Conservation (phyloP, 192 early-diverging fungal genomes). For the Fimicolochytrium jonesii region DNA sequence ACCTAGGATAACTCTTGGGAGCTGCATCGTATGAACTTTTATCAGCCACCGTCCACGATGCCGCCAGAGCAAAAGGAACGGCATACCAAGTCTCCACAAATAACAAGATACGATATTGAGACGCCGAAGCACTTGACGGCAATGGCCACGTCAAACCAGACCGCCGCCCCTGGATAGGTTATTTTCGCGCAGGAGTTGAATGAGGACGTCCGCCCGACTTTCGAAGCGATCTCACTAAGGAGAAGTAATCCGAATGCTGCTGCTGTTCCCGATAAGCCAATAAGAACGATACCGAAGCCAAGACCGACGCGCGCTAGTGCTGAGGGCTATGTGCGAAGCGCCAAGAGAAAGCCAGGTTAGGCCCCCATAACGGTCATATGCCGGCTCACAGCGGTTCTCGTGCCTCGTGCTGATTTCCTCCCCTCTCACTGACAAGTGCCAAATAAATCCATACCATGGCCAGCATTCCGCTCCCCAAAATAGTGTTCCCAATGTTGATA, state of each 20-base stretch:
- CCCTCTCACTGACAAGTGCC: no score
- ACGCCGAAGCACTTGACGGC: slow-evolving; percentile 99
- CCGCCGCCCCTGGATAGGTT: slow-evolving; percentile 84
- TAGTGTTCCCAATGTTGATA: slow-evolving; percentile 92
- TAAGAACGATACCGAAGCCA: slow-evolving; percentile 72
- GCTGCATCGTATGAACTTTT: slow-evolving; percentile 14
- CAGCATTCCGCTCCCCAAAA: slow-evolving; percentile 95
- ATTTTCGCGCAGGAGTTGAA: slow-evolving; percentile 89
- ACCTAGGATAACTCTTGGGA: slow-evolving; percentile 40
- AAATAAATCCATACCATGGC: slow-evolving; percentile 71
- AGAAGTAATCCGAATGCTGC: slow-evolving; percentile 84
- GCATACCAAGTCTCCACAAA: slow-evolving; percentile 83
- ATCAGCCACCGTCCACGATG: neutral
- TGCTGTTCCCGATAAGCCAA: slow-evolving; percentile 67
- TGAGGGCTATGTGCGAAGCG: slow-evolving; percentile 52
- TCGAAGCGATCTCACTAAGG: slow-evolving; percentile 70
- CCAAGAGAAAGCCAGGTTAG: neutral
- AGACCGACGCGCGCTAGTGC: slow-evolving; percentile 85
- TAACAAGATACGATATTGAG: slow-evolving; percentile 89
- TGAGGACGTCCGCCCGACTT: slow-evolving; percentile 74
- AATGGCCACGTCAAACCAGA: slow-evolving; percentile 93
- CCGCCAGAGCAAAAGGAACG: neutral
- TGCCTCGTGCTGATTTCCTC: neutral
- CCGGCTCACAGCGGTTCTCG: neutral
- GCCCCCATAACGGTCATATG: neutral